These are phyloP conservation scores for Vicia sativa DNA, from an alignment of 306 rosid species.

Conservation along the genomic window DNA sequence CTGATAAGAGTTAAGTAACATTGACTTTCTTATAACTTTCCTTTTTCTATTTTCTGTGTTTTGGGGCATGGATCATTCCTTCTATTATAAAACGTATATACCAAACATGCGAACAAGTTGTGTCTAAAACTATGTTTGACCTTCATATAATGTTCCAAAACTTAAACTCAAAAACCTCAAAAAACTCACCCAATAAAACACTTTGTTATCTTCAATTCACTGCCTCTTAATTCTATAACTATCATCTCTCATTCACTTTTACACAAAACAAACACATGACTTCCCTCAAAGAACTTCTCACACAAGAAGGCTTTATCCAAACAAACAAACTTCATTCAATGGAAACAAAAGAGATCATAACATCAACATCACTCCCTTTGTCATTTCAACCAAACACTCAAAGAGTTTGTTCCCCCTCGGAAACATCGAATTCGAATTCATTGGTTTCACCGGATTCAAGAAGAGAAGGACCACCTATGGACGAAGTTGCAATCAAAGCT, in stretches of 20 bases:
- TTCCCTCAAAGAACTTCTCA: slow-evolving; percentile 65
- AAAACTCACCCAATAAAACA: slow-evolving; percentile 40
- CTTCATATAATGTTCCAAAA: background rate
- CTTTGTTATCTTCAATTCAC: slow-evolving; percentile 4
- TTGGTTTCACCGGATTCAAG: slow-evolving; percentile 42
- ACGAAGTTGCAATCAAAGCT: slow-evolving; percentile 65
- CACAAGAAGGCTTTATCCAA: slow-evolving; percentile 58
- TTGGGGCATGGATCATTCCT: too few species aligned
- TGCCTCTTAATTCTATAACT: slow-evolving; percentile 42
- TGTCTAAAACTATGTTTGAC: slow-evolving; percentile 18
- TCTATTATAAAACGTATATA: too few species aligned
- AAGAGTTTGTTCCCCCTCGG: slow-evolving; percentile 47
- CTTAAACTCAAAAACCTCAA: slow-evolving; percentile 16
- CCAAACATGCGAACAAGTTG: background rate
- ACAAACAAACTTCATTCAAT: slow-evolving; percentile 29
- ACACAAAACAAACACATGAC: slow-evolving; percentile 44
- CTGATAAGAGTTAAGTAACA: too few species aligned
- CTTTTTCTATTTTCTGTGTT: too few species aligned
- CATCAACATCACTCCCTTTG: slow-evolving; percentile 21
- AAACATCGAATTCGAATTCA: slow-evolving; percentile 47
- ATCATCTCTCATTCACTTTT: slow-evolving; percentile 34
- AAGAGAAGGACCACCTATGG: slow-evolving; percentile 54
- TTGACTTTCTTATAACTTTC: too few species aligned
- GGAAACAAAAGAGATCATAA: slow-evolving; percentile 30
- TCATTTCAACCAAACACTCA: slow-evolving; percentile 44